phyloP scores from a whole-genome alignment of 306 rosid species.

The Vicia villosa region DNA sequence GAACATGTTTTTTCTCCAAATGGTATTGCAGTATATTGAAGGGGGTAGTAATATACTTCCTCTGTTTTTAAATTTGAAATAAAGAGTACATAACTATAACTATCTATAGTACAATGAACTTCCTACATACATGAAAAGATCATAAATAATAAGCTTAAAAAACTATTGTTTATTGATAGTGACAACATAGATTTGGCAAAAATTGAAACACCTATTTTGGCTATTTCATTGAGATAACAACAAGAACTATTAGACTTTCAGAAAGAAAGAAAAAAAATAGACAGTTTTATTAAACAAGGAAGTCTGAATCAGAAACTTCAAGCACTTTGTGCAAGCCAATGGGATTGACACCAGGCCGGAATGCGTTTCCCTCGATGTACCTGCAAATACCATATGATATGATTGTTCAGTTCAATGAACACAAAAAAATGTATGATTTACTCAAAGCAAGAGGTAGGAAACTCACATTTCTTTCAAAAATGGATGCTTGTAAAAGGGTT shows the following conservation, averaged over 20 bases:
- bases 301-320: constrained; percentile 88
- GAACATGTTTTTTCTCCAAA: background rate
- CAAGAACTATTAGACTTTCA: constrained; percentile 40
- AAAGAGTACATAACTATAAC: constrained; percentile 3
- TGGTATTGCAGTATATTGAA: background rate
- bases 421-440: background rate
- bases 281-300: constrained; percentile 63
- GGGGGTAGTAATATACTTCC: background rate
- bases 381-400: constrained; percentile 38
- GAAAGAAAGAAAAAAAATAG: constrained; percentile 33
- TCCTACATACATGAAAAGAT: constrained; percentile 28
- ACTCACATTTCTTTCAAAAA: constrained; percentile 98
- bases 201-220: constrained; percentile 47
- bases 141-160: constrained; percentile 5
- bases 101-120: constrained; percentile 14
- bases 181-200: constrained; percentile 33
- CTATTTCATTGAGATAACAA: constrained; percentile 48
- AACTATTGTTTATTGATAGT: constrained; percentile 22
- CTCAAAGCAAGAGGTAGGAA: constrained; percentile 8
- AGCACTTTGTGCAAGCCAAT: constrained; percentile 86
- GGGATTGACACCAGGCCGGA: constrained; percentile 83
- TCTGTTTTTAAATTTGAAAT: background rate
- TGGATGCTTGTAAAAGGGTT: constrained; percentile 85
- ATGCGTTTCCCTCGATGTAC: constrained; percentile 90
- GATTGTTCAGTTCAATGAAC: constrained; percentile 27